Percentiles rank a stretch among this genome's conserved stretches.
Evolutionary conservation across 1,284 basidiomycete genomes (phyloP).

Genomic region (Hymenochaete sp.): DNA sequence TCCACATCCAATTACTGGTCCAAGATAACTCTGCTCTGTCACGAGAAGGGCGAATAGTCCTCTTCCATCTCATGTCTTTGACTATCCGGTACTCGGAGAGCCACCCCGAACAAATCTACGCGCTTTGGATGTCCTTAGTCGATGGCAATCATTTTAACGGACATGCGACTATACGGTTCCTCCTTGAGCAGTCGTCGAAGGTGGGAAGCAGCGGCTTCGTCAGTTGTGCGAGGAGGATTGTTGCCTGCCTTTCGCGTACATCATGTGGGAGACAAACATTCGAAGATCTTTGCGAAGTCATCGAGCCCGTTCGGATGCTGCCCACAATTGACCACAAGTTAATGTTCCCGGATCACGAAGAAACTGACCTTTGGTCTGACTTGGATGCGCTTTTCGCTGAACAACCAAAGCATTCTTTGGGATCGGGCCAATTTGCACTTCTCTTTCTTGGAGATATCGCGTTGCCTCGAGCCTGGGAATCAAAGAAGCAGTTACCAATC

Average conservation of each 20-base stretch:
- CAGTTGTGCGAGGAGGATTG: conserved; percentile 70
- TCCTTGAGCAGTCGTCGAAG: conserved; percentile 83
- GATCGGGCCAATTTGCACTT: conserved; percentile 81
- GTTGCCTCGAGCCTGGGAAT: conserved; percentile 71
- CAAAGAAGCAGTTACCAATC: conserved; percentile 59
- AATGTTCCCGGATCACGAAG: conserved; percentile 56
- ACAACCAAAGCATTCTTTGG: conserved; percentile 58
- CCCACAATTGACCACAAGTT: conserved; percentile 67
- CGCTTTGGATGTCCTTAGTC: conserved; percentile 73
- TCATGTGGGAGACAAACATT: conserved; percentile 68
- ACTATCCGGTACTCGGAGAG: conserved; percentile 73
- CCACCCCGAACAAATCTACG: conserved; percentile 77
- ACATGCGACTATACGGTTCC: conserved; percentile 73
- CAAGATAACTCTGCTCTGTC: conserved; percentile 52
- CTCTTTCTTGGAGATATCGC: conserved; percentile 80
- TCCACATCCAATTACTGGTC: conserved; percentile 61
- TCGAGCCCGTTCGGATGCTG: conserved; percentile 79
- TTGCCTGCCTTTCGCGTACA: conserved; percentile 80
- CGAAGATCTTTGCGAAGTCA: conserved; percentile 76
- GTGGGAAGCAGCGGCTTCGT: conserved; percentile 76
- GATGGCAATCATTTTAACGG: conserved; percentile 67
- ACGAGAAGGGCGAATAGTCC: conserved; percentile 51
- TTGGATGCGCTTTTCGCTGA: conserved; percentile 67
- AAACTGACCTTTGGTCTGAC: conserved; percentile 66
- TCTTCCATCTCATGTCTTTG: conserved; percentile 81